A percentile compares a stretch with the other conserved stretches of the same genome.
These are phyloP conservation scores for Linum usitatissimum DNA, from an alignment of 345 rosid genomes.

Conservation along the genomic window DNA sequence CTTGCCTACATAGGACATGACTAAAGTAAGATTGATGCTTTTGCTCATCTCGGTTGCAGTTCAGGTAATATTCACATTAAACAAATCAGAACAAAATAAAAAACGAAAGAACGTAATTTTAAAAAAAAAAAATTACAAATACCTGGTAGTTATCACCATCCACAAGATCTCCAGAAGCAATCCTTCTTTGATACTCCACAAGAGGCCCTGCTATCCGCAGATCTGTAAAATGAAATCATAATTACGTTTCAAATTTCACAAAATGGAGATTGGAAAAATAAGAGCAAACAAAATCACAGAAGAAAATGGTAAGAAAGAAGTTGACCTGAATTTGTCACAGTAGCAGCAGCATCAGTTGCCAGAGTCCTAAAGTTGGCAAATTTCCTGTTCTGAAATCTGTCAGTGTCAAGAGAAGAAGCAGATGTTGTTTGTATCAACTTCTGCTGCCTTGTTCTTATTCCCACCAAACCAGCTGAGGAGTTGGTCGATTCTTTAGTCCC, in stretches of 20 bases:
- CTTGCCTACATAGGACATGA: too few species aligned
- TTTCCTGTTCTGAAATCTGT: slow-evolving; percentile 15
- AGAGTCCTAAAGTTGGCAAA: slow-evolving; percentile 30
- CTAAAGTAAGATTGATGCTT: too few species aligned
- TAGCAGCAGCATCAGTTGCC: slow-evolving; percentile 40
- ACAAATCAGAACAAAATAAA: too few species aligned
- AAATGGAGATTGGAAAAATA: neutral
- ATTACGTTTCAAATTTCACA: neutral
- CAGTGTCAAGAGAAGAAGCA: slow-evolving; percentile 11
- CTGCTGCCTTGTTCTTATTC: slow-evolving; percentile 19
- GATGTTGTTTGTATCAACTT: slow-evolving; percentile 15
- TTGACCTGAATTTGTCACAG: slow-evolving; percentile 32
- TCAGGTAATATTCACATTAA: too few species aligned
- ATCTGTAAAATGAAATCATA: slow-evolving; percentile 31
- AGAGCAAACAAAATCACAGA: too few species aligned
- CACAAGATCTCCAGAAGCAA: slow-evolving; percentile 63
- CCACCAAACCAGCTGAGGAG: slow-evolving; percentile 19
- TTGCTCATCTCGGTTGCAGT: too few species aligned
- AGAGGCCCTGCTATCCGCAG: slow-evolving; percentile 57
- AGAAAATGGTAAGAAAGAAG: neutral
- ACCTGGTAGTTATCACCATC: slow-evolving; percentile 93
- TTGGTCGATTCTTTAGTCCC: slow-evolving; percentile 17
- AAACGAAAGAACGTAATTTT: neutral
- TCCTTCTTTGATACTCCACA: slow-evolving; percentile 78
- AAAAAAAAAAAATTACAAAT: neutral